phyloP scores from a whole-genome alignment of 208 protist genomes.

The Wallacemonas rigidus region DNA sequence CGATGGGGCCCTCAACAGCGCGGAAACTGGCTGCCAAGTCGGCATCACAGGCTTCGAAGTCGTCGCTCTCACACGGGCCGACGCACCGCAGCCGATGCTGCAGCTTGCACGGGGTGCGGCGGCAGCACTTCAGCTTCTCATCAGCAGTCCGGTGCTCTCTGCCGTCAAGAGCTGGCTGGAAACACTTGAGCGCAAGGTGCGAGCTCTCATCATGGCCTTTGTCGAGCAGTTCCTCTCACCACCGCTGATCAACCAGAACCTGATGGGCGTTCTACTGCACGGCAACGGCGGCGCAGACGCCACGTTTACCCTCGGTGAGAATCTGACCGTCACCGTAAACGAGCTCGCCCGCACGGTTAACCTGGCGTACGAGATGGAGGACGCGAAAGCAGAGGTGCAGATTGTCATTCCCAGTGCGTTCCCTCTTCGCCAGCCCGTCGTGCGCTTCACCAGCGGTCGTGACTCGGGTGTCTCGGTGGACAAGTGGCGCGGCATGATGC shows the following conservation, averaged over 20 bases:
- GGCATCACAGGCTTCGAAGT: constrained; percentile 50
- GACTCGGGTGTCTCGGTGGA: constrained; percentile 76
- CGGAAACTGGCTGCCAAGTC: background rate
- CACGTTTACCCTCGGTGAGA: constrained; percentile 71
- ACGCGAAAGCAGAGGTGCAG: constrained; percentile 65
- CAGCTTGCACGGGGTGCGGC: constrained; percentile 81
- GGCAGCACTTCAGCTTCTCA: constrained; percentile 71
- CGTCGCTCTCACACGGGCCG: constrained; percentile 61
- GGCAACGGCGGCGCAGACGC: constrained; percentile 49
- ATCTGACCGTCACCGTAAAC: constrained; percentile 68
- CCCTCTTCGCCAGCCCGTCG: constrained; percentile 63
- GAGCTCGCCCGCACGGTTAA: constrained; percentile 51
- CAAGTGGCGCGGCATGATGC: constrained; percentile 88
- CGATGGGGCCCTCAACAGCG: constrained; percentile 1
- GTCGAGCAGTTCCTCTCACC: constrained; percentile 72
- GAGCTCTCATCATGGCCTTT: constrained; percentile 64
- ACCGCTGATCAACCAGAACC: constrained; percentile 72
- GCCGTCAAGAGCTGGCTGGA: constrained; percentile 80
- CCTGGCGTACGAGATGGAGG: constrained; percentile 86
- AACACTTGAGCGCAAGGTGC: constrained; percentile 74
- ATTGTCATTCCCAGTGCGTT: constrained; percentile 75
- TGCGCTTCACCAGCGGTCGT: constrained; percentile 56
- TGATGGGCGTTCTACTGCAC: constrained; percentile 71
- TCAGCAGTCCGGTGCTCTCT: constrained; percentile 55
- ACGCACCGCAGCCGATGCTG: constrained; percentile 47